Conservation (phyloP, 106 monocot species). For the Dactylorhiza incarnata region DNA sequence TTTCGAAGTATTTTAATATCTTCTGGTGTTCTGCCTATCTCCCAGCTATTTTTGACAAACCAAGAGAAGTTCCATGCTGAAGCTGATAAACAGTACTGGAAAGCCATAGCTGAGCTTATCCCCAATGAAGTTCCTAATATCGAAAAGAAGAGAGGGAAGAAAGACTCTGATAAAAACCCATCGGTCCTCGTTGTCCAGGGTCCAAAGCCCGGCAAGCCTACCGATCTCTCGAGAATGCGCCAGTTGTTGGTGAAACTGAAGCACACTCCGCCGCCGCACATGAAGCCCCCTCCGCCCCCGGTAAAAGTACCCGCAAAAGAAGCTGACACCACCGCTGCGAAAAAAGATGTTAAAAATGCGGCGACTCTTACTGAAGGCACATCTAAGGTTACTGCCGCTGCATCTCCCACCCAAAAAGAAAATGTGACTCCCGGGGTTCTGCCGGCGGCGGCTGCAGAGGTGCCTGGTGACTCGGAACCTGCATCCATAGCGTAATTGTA, state of each 20-base stretch:
- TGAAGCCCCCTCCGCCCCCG: constrained; percentile 60
- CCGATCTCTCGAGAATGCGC: constrained; percentile 65
- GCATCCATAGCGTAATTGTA: not conserved
- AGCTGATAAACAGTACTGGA: constrained; percentile 75
- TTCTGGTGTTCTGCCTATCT: not conserved
- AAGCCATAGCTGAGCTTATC: constrained; percentile 60
- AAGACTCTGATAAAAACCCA: constrained; percentile 55
- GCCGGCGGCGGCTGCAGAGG: not conserved
- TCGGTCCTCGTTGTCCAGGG: constrained; percentile 54
- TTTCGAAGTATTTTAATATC: no score
- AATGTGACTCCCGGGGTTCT: not conserved
- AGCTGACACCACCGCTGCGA: constrained; percentile 4
- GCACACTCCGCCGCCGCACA: constrained; percentile 65
- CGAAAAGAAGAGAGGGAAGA: constrained; percentile 63
- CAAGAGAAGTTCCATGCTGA: constrained; percentile 65
- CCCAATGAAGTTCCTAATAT: constrained; percentile 54
- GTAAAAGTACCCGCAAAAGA: constrained; percentile 18
- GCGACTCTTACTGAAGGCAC: constrained; percentile 8
- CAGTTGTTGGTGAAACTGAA: constrained; percentile 60
- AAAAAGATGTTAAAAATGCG: constrained; percentile 35
- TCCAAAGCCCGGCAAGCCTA: constrained; percentile 71
- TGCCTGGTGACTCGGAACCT: not conserved
- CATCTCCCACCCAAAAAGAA: not conserved
- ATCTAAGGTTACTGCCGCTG: not conserved
- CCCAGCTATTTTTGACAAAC: constrained; percentile 44